Evolutionary conservation across 225 moss, liverwort and hornwort species (phyloP), one percentile per base, ranked within the genome.

Genomic region (Polytrichum commune): DNA sequence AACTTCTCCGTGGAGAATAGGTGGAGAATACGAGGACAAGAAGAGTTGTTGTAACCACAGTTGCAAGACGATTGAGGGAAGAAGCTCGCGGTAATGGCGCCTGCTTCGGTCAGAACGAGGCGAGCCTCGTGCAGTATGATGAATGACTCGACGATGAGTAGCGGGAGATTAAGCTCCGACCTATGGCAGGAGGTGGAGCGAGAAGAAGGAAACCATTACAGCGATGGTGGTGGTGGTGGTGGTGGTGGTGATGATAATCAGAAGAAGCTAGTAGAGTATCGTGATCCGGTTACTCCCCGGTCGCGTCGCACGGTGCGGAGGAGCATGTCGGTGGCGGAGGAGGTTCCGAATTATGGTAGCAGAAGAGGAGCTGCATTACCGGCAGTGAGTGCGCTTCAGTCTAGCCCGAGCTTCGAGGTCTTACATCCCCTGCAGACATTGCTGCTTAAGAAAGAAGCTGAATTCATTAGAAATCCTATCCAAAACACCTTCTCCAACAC

Each of bases 341-440:
- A 77, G 67, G 46, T 13, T 46, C 7, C 46, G 46, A 46, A 16
- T 46, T 3, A 16, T 46, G 13, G 46, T 13, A 82, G 72, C 66
- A 72, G 69, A 7, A 60, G 55, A 27, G 5, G 69, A 33, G 56
- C 73, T 9, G 10, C 55, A 30, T 35, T 54, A 5, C 65, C 77
- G 20, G 9, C 77, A 16, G 75, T 80, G 65, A 75, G 73, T 23
- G 80, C 86, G 55, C 80, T 86, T 27, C 3, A 7, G 2, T 82
- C 74, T 62, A 80, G 80, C 60, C 86, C 86, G 6, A 80, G 82
- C 28, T 80, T 82, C 75, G 86, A 86, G 70, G 82, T 86, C 70
- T 62, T 86, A n/a, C 86, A 86, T 67, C 86, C 86, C 73, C 82
- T 86, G 82, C 86, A 82, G 4, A 72, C 86, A 18, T 69, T 86